Evolutionary conservation across 495 filamentous ascomycete species (phyloP).

Genomic region (Talaromyces nanjingensis): DNA sequence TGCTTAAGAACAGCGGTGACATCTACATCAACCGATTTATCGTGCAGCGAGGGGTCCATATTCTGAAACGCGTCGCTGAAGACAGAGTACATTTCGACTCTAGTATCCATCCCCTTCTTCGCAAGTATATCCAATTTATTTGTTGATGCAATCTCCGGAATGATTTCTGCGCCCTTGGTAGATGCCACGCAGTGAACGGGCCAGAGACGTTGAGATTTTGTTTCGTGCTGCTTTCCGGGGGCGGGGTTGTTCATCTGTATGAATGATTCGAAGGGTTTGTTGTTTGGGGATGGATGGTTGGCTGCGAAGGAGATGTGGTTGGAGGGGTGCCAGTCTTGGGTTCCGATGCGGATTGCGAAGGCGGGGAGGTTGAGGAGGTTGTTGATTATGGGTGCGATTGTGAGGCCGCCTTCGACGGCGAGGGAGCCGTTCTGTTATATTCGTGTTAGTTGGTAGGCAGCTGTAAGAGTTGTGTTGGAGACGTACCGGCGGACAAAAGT

Average conservation of each 20-base stretch:
- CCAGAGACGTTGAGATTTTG: conserved; percentile 69
- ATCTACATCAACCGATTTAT: conserved; percentile 46
- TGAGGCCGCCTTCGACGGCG: conserved; percentile 64
- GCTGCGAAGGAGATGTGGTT: conserved; percentile 85
- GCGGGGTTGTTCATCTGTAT: conserved; percentile 61
- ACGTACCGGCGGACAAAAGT: conserved; percentile 87
- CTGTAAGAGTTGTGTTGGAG: background rate
- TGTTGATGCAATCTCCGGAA: conserved; percentile 59
- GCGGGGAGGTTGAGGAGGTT: conserved; percentile 58
- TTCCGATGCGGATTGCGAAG: conserved; percentile 69
- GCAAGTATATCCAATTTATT: conserved; percentile 55
- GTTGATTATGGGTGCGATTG: conserved; percentile 67
- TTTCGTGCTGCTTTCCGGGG: conserved; percentile 50
- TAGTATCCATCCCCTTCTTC: conserved; percentile 66
- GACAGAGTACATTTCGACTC: conserved; percentile 86
- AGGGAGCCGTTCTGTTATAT: conserved; percentile 66
- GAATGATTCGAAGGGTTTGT: conserved; percentile 57
- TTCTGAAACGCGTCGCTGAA: conserved; percentile 72
- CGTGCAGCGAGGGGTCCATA: conserved; percentile 28
- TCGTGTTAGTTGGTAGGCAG: background rate
- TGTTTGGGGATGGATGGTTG: conserved; percentile 63
- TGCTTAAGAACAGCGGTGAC: conserved; percentile 48
- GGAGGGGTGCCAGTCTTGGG: conserved; percentile 81
- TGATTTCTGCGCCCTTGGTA: conserved; percentile 64
- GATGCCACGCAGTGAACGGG: conserved; percentile 80